Percentiles rank a stretch among this genome's conserved stretches.
phyloP scores from a whole-genome alignment of 2,329 filamentous ascomycete genomes.

The Aureobasidium sp. region DNA sequence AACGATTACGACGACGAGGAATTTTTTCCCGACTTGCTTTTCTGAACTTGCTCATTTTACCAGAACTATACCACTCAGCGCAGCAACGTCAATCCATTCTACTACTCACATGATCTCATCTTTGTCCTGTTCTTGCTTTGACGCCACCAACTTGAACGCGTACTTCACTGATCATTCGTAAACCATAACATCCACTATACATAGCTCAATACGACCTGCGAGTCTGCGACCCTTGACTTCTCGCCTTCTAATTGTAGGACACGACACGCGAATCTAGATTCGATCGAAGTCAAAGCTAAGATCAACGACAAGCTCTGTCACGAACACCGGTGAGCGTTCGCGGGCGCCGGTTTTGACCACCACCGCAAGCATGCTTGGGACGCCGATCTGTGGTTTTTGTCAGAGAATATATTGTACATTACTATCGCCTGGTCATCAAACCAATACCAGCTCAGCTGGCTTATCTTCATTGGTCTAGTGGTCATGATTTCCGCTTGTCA shows the following conservation, averaged over 20 bases:
- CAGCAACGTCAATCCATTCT: not conserved
- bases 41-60: not conserved
- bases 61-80: constrained; percentile 7
- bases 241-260: not conserved
- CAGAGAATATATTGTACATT: not conserved
- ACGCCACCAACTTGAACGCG: not conserved
- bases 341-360: no score
- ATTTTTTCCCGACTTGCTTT: not conserved
- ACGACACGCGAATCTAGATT: not conserved
- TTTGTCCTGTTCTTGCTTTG: no score
- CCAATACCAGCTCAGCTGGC: constrained; percentile 10
- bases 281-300: no score
- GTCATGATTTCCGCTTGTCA: constrained; percentile 15
- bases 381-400: no score
- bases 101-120: not conserved
- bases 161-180: not conserved
- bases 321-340: not conserved
- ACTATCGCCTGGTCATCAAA: not conserved
- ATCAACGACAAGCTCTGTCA: not conserved
- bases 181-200: not conserved
- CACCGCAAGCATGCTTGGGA: no score
- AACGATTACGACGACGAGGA: not conserved
- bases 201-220: not conserved
- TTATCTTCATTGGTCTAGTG: constrained; percentile 13
- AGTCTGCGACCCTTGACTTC: not conserved